Base-by-base conservation (phyloP, 1,284 basidiomycete species). In the Chondrostereum purpureum region DNA sequence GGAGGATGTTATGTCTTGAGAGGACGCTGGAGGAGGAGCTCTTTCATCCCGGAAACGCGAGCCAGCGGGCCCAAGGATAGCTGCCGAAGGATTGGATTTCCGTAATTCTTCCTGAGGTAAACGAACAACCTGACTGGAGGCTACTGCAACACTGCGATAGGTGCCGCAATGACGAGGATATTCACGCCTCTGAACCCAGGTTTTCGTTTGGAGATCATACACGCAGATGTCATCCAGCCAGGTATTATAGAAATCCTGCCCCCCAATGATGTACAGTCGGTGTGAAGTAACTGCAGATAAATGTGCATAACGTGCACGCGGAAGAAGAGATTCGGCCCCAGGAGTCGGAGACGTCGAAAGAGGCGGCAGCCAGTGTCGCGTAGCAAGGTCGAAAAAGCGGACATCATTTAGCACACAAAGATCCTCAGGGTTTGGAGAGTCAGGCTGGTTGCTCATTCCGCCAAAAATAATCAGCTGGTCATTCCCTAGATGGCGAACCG, bases 191-290 rank as follows among this genome's bases (percentile, higher is more conserved):
- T 84, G 81, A 0, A 89, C 75, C 92, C 93, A 96, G 1, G 75
- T 69, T 55, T 78, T 77, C 4, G 68, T 63, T 14, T 72, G 58
- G 20, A 97, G 73, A 61, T 96, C 90, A 53, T 85, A 92, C 8
- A 92, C 83, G 61, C 89, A 88, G 46, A 93, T 78, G 54, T 95
- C 91, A 61, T 94, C 89, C n/a, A 92, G 70, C 86, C 90, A 92
- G 38, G 88, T 83, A 59, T 92, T 93, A 50, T 78, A 81, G 53
- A 90, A 78, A 60, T 96, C 90, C 61, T 97, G 94, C 3, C 94
- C 94, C 6, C 94, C 94, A 44, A 95, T 91, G 56, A 98, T 78
- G 63, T 94, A 86, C n/a, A 98, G 76, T 33, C 83, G 76, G 59
- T 88, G 80, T 4, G 83, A 73, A 8, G 89, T 86, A 36, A 94